phyloP scores from a whole-genome alignment of 2,329 filamentous ascomycete species.

The Penicillium sp. region DNA sequence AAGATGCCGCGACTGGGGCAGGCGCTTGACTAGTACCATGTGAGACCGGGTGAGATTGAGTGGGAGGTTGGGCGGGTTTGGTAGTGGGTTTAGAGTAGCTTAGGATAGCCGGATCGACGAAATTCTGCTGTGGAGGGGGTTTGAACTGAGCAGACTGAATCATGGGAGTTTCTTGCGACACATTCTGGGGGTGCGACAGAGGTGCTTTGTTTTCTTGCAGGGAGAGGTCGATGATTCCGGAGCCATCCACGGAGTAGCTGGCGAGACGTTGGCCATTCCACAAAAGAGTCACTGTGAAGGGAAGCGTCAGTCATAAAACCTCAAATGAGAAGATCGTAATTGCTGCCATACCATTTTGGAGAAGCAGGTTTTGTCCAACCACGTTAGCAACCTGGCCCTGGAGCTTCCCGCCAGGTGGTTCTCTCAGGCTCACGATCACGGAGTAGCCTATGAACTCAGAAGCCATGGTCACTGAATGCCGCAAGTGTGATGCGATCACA shows the following conservation, averaged over 20 bases:
- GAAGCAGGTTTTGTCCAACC: constrained; percentile 66
- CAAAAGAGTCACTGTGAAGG: constrained; percentile 47
- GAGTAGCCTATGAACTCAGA: constrained; percentile 72
- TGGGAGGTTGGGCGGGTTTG: constrained; percentile 10
- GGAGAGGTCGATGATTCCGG: constrained; percentile 58
- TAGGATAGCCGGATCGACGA: constrained; percentile 81
- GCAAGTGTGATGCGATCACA: background rate
- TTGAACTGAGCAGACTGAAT: constrained; percentile 11
- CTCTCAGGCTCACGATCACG: constrained; percentile 70
- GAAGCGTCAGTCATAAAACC: constrained; percentile 15
- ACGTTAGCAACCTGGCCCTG: constrained; percentile 72
- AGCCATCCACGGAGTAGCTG: constrained; percentile 57
- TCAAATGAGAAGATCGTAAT: background rate
- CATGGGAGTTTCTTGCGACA: constrained; percentile 16
- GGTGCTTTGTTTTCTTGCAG: constrained; percentile 21
- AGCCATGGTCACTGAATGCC: constrained; percentile 53
- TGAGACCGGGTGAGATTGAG: constrained; percentile 14
- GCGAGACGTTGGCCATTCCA: constrained; percentile 54
- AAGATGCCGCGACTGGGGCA: constrained; percentile 33
- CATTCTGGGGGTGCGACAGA: constrained; percentile 18
- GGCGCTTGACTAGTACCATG: constrained; percentile 25
- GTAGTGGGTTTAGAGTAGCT: constrained; percentile 55
- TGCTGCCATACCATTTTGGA: constrained; percentile 65
- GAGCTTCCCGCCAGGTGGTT: constrained; percentile 63
- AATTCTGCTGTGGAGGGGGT: constrained; percentile 47